Conservation (phyloP, 805 yeast genomes). For the Hanseniaspora jakobsenii region DNA sequence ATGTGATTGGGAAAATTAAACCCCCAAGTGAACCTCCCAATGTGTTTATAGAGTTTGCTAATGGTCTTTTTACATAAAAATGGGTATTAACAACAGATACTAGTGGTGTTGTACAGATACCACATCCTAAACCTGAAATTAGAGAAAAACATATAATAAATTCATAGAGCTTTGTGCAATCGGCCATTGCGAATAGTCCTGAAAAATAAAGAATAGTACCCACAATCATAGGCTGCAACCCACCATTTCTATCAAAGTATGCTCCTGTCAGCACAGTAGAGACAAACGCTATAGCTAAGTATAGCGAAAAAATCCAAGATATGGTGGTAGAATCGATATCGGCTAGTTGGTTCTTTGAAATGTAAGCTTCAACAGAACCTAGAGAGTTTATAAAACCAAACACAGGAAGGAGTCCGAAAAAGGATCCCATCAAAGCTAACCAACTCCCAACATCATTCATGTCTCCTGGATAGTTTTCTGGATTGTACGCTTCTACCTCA, state of each 20-base stretch:
- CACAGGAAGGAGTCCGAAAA: slow-evolving; percentile 45
- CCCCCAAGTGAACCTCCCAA: slow-evolving; percentile 51
- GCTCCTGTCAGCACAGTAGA: slow-evolving; percentile 46
- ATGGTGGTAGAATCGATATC: slow-evolving; percentile 38
- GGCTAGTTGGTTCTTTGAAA: slow-evolving; percentile 42
- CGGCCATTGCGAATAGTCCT: slow-evolving; percentile 50
- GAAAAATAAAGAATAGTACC: slow-evolving; percentile 38
- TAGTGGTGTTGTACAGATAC: slow-evolving; percentile 48
- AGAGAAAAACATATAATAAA: slow-evolving; percentile 50
- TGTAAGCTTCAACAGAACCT: slow-evolving; percentile 57
- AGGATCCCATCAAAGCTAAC: slow-evolving; percentile 45
- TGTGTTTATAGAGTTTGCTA: slow-evolving; percentile 40
- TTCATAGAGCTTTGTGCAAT: slow-evolving; percentile 42
- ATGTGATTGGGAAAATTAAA: slow-evolving; percentile 41
- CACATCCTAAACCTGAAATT: slow-evolving; percentile 47
- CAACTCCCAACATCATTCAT: slow-evolving; percentile 10
- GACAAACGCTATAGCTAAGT: slow-evolving; percentile 40
- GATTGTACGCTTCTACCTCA: slow-evolving; percentile 7
- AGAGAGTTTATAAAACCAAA: slow-evolving; percentile 51
- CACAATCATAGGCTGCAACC: slow-evolving; percentile 32
- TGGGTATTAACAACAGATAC: slow-evolving; percentile 55
- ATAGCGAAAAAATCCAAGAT: slow-evolving; percentile 60
- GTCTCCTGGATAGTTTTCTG: slow-evolving; percentile 12
- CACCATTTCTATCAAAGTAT: slow-evolving; percentile 52
- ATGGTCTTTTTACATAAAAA: slow-evolving; percentile 49